phyloP scores from a whole-genome alignment of 163 green algal species.

The Chloromonas sp. region DNA sequence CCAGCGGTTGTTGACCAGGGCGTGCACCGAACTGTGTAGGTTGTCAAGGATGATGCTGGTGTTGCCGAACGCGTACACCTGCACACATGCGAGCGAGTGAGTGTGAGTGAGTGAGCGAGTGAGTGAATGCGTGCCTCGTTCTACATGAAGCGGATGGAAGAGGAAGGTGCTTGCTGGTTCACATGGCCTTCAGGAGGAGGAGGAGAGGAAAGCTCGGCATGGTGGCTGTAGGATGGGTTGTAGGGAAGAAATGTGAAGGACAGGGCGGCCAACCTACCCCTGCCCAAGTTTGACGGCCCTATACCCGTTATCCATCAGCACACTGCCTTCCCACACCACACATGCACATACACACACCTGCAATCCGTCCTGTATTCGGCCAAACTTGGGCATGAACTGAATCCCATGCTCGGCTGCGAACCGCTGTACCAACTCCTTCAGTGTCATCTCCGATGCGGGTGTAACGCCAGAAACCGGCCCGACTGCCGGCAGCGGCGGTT shows the following conservation, averaged over 20 bases:
- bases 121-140: too few species aligned
- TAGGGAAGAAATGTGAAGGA: too few species aligned
- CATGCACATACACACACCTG: conserved; percentile 40
- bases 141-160: too few species aligned
- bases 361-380: conserved; percentile 76
- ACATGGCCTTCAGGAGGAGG: too few species aligned
- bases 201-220: too few species aligned
- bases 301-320: too few species aligned
- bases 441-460: conserved; percentile 40
- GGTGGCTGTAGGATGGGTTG: too few species aligned
- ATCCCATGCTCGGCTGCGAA: conserved; percentile 81
- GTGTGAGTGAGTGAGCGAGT: too few species aligned
- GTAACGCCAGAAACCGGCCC: not conserved
- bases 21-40: conserved; percentile 40
- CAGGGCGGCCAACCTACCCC: too few species aligned
- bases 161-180: too few species aligned
- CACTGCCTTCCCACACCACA: not conserved
- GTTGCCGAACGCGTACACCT: conserved; percentile 84
- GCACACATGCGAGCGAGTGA: not conserved
- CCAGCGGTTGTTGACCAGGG: conserved; percentile 67
- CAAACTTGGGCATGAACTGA: conserved; percentile 82
- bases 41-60: conserved; percentile 82
- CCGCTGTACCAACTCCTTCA: conserved; percentile 80
- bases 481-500: not conserved
- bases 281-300: too few species aligned